These are phyloP conservation scores for Backusella tarrabulga DNA, from an alignment of 192 early-diverging fungal genomes.

Conservation along the genomic window DNA sequence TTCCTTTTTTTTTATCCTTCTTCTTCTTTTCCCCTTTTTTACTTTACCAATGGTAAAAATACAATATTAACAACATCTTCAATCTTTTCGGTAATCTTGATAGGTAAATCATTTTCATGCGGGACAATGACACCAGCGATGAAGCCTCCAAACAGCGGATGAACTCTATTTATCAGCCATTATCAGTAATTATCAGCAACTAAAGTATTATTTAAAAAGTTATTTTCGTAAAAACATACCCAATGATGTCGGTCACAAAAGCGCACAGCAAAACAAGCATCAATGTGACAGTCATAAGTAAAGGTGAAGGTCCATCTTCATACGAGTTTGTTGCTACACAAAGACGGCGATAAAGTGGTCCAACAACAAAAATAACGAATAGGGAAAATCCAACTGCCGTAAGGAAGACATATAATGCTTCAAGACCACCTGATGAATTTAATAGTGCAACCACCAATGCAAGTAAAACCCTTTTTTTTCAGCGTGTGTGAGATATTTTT, in stretches of 20 bases:
- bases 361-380: slow-evolving; percentile 64
- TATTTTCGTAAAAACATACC: not conserved
- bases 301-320: slow-evolving; percentile 53
- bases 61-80: slow-evolving; percentile 87
- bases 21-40: not conserved
- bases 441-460: slow-evolving; percentile 85
- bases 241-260: slow-evolving; percentile 79
- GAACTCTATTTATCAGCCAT: slow-evolving; percentile 56
- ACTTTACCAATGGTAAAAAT: slow-evolving; percentile 80
- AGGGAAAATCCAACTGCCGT: slow-evolving; percentile 65
- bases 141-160: slow-evolving; percentile 94
- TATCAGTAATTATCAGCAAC: too few species aligned
- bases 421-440: slow-evolving; percentile 68
- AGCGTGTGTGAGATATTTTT: not conserved
- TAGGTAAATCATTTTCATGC: slow-evolving; percentile 83
- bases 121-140: slow-evolving; percentile 85
- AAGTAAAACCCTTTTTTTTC: slow-evolving; percentile 44
- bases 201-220: not conserved
- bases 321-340: slow-evolving; percentile 48
- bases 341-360: slow-evolving; percentile 60
- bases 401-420: slow-evolving; percentile 83
- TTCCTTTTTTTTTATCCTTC: not conserved
- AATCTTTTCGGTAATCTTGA: slow-evolving; percentile 87
- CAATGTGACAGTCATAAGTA: slow-evolving; percentile 73
- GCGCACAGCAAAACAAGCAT: slow-evolving; percentile 69